Percentiles rank a stretch among this genome's conserved stretches.
phyloP scores from a whole-genome alignment of 2,329 filamentous ascomycete species.

The Xylariaceae sp. region DNA sequence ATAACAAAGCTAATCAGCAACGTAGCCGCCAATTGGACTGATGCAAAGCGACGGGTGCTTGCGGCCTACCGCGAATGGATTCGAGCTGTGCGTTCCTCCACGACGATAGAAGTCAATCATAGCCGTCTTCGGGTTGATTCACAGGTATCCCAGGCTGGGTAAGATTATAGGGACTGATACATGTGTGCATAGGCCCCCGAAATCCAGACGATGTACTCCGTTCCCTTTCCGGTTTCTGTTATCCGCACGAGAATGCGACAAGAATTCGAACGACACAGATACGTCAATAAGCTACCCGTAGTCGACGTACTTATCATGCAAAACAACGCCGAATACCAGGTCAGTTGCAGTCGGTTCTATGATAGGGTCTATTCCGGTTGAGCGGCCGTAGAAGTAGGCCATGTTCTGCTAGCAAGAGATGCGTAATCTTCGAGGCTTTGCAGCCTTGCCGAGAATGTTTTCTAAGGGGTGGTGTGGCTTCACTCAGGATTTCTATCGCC shows the following conservation, averaged over 20 bases:
- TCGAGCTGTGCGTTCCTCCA: conserved; percentile 69
- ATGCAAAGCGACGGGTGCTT: conserved; percentile 84
- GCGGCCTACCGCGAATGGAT: conserved; percentile 94
- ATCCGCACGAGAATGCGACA: conserved; percentile 92
- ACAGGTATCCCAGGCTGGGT: no score
- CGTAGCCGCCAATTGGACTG: conserved; percentile 79
- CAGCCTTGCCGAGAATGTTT: no score
- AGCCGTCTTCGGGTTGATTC: no score
- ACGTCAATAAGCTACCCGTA: conserved; percentile 80
- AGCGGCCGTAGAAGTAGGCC: neutral
- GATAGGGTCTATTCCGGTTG: neutral
- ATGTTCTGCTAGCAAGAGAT: no score
- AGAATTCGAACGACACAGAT: conserved; percentile 95
- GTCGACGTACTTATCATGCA: conserved; percentile 89
- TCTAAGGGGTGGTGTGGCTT: no score
- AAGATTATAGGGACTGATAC: no score
- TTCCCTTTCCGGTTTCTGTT: conserved; percentile 80
- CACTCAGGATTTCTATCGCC: no score
- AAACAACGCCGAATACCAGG: conserved; percentile 92
- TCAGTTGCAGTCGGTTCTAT: conserved; percentile 32
- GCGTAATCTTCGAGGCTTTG: no score
- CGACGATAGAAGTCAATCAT: neutral
- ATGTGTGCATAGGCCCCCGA: conserved; percentile 71
- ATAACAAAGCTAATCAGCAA: conserved; percentile 25
- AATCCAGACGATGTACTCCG: conserved; percentile 94